Conservation (phyloP, 2,329 filamentous ascomycete species). For the Pseudogymnoascus pannorum region DNA sequence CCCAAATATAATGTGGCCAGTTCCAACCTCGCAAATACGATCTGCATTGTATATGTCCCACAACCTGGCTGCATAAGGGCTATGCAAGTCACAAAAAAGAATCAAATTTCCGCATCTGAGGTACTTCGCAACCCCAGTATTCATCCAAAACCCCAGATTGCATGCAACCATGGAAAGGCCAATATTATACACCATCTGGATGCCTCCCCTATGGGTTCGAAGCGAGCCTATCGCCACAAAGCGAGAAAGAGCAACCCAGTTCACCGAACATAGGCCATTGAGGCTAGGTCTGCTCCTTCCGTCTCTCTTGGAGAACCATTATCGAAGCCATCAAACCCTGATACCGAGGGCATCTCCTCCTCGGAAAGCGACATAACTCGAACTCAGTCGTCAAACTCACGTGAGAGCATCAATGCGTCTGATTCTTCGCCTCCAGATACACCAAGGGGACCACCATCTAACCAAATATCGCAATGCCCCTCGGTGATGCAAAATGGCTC, state of each 20-base stretch:
- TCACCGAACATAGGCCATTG: background rate
- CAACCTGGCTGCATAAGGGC: background rate
- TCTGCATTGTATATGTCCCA: background rate
- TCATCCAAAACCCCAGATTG: background rate
- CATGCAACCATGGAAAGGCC: background rate
- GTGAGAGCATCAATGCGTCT: background rate
- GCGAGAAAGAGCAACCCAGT: background rate
- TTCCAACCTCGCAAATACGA: background rate
- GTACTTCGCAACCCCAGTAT: background rate
- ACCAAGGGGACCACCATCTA: background rate
- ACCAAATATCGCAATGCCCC: background rate
- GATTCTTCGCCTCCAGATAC: background rate
- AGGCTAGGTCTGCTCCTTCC: background rate
- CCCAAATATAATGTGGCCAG: background rate
- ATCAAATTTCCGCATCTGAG: background rate
- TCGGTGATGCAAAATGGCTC: background rate
- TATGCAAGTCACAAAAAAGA: background rate
- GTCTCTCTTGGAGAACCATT: background rate
- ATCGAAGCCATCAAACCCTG: background rate
- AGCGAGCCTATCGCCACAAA: background rate
- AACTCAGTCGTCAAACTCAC: background rate
- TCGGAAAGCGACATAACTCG: background rate
- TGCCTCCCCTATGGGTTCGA: background rate
- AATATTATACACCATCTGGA: background rate
- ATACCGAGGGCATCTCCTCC: background rate